These are phyloP conservation scores for Basipetospora chlamydospora DNA, from an alignment of 2,329 filamentous ascomycete species.

Conservation along the genomic window DNA sequence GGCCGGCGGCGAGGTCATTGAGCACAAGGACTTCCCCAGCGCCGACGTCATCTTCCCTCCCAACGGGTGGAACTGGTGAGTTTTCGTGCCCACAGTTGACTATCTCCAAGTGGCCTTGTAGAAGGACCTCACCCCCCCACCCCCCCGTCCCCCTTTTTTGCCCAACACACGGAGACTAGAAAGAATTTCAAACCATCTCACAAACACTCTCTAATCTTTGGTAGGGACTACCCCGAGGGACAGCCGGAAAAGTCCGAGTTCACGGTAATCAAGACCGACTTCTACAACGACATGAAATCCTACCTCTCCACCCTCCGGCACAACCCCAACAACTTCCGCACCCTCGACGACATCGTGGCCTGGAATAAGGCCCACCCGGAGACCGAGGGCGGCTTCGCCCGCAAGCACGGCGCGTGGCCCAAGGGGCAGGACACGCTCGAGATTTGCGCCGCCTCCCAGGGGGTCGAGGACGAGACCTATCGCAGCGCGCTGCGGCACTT, in stretches of 20 bases:
- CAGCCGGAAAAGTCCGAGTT: constrained; percentile 48
- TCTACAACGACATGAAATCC: constrained; percentile 36
- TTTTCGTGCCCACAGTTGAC: too few relatives aligned
- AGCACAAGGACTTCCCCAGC: constrained; percentile 53
- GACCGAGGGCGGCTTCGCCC: constrained; percentile 49
- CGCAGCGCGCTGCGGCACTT: constrained; percentile 51
- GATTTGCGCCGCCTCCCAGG: constrained; percentile 45
- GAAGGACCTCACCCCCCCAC: too few relatives aligned
- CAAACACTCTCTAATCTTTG: too few relatives aligned
- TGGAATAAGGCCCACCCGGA: constrained; percentile 51
- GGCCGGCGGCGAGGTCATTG: constrained; percentile 53
- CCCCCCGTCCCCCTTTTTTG: too few relatives aligned
- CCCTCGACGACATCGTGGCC: constrained; percentile 32
- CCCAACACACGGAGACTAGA: too few relatives aligned
- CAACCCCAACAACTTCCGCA: constrained; percentile 42
- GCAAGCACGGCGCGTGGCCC: constrained; percentile 44
- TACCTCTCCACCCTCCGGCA: constrained; percentile 41
- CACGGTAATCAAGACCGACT: constrained; percentile 44
- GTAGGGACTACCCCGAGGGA: constrained; percentile 47
- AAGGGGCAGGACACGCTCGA: constrained; percentile 61
- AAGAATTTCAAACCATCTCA: too few relatives aligned
- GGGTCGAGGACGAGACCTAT: constrained; percentile 50
- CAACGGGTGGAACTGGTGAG: constrained; percentile 63
- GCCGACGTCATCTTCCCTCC: constrained; percentile 48
- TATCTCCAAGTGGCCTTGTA: too few relatives aligned